Evolutionary conservation across 805 yeast species (phyloP).

Genomic region (Hagleromyces aurorensis): DNA sequence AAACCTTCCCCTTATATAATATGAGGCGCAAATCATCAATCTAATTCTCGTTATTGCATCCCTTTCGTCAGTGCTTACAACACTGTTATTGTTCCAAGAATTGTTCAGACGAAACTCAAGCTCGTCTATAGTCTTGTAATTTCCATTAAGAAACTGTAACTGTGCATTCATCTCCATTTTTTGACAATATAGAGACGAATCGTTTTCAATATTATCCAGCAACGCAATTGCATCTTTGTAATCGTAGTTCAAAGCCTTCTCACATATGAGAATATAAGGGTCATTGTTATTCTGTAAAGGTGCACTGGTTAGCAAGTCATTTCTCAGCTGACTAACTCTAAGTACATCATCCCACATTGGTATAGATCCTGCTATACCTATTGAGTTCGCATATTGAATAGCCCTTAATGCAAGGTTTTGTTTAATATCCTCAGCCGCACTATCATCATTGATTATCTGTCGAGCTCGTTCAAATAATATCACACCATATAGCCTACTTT

Average conservation of each 20-base stretch:
- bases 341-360: too few species aligned
- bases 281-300: too few species aligned
- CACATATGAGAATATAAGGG: too few species aligned
- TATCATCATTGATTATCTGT: too few species aligned
- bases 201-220: constrained; percentile 12
- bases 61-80: constrained; percentile 8
- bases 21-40: constrained; percentile 12
- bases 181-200: constrained; percentile 6
- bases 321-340: too few species aligned
- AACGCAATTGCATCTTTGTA: constrained; percentile 18
- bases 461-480: too few species aligned
- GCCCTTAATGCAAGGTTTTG: too few species aligned
- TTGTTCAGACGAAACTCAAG: constrained; percentile 16
- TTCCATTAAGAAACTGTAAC: constrained; percentile 11
- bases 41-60: constrained; percentile 11
- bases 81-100: constrained; percentile 1
- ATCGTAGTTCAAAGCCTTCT: constrained; percentile 17
- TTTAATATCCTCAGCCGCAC: too few species aligned
- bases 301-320: too few species aligned
- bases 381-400: too few species aligned
- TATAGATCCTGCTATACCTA: too few species aligned
- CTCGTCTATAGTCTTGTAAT: constrained; percentile 20
- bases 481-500: too few species aligned
- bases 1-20: constrained; percentile 18
- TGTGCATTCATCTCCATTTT: constrained; percentile 15